phyloP scores from a whole-genome alignment of 2,329 filamentous ascomycete species.

The Monosporascus sp. region DNA sequence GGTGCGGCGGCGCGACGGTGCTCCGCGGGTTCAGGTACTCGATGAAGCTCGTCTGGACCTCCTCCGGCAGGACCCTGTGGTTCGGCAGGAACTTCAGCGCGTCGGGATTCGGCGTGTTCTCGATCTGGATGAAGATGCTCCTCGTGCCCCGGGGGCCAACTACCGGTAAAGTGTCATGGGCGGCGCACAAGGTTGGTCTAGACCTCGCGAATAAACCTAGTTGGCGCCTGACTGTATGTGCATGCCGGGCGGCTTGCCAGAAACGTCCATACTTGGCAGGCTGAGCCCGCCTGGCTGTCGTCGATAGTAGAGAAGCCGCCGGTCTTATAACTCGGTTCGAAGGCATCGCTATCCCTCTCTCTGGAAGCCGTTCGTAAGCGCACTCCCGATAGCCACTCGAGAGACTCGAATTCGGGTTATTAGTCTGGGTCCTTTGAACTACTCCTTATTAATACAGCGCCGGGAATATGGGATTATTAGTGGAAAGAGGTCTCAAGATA shows the following conservation, averaged over 20 bases:
- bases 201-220: constrained; percentile 17
- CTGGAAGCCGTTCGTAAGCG: neutral
- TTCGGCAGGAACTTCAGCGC: constrained; percentile 96
- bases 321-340: constrained; percentile 22
- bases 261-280: constrained; percentile 15
- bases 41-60: constrained; percentile 69
- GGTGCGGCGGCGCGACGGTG: constrained; percentile 82
- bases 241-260: constrained; percentile 22
- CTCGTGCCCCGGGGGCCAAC: constrained; percentile 41
- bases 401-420: too few species aligned
- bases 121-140: constrained; percentile 96
- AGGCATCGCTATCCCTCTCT: constrained; percentile 13
- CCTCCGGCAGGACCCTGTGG: constrained; percentile 73
- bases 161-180: neutral
- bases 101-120: constrained; percentile 90
- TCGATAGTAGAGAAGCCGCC: constrained; percentile 19
- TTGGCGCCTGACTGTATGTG: constrained; percentile 23
- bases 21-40: constrained; percentile 88
- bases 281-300: constrained; percentile 12
- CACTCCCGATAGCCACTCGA: too few species aligned
- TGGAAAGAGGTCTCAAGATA: neutral
- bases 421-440: too few species aligned
- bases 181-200: constrained; percentile 18
- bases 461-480: neutral
- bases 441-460: neutral